A percentile compares a stretch with the other conserved stretches of the same genome.
Conservation (phyloP, 306 rosid species). For the Vigna angularis region DNA sequence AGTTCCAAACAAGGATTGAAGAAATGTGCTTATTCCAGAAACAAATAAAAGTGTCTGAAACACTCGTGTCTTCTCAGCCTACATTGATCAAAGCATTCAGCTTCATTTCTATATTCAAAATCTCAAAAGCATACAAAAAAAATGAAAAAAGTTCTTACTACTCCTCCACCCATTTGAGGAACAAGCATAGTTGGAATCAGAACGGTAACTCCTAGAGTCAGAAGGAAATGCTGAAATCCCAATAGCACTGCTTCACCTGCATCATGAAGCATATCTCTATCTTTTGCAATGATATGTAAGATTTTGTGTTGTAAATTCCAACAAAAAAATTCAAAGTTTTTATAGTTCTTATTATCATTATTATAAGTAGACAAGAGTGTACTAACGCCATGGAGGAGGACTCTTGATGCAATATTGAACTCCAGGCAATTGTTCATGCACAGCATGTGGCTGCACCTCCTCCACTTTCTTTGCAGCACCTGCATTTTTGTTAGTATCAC, state of each 20-base stretch:
- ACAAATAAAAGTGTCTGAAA: constrained; percentile 76
- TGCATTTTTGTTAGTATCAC: not conserved
- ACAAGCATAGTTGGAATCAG: constrained; percentile 76
- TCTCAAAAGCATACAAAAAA: not conserved
- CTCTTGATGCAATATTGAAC: constrained; percentile 76
- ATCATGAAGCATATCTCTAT: not conserved
- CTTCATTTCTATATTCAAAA: constrained; percentile 31
- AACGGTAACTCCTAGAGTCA: constrained; percentile 76
- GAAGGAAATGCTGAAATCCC: constrained; percentile 91
- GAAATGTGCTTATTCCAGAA: constrained; percentile 83
- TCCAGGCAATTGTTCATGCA: constrained; percentile 74
- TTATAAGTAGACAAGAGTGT: not conserved
- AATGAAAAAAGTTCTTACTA: constrained; percentile 51
- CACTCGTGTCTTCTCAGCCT: constrained; percentile 90
- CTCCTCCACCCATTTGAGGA: constrained; percentile 89
- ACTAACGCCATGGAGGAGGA: constrained; percentile 88
- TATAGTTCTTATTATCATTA: not conserved
- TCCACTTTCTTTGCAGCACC: constrained; percentile 4
- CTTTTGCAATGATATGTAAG: not conserved
- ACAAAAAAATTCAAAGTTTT: not conserved
- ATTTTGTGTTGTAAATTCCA: not conserved
- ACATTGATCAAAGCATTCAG: constrained; percentile 7
- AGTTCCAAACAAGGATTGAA: constrained; percentile 86
- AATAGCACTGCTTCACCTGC: constrained; percentile 80
- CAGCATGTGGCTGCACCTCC: constrained; percentile 40